These are phyloP conservation scores for Pyrenophora graminea DNA, from an alignment of 2,329 filamentous ascomycete species.

Conservation along the genomic window DNA sequence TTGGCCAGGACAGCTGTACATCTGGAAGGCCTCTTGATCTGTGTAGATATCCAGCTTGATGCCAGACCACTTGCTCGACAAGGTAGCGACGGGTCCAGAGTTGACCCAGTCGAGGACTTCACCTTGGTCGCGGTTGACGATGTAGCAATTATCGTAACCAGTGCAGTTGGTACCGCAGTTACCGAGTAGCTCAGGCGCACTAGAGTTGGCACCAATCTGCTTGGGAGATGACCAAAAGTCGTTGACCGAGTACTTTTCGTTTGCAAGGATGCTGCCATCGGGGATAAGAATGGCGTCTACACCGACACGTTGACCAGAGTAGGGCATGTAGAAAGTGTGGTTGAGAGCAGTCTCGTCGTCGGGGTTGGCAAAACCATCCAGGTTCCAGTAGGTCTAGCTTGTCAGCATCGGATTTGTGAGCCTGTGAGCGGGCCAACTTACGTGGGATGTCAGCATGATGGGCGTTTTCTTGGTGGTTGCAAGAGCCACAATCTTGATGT, in stretches of 20 bases:
- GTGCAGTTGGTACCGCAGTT: constrained; percentile 83
- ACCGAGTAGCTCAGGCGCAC: constrained; percentile 63
- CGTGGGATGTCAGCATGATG: constrained; percentile 77
- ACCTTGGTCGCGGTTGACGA: constrained; percentile 65
- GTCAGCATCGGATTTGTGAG: constrained; percentile 1
- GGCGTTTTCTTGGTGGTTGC: constrained; percentile 76
- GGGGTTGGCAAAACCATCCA: constrained; percentile 77
- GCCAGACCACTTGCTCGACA: constrained; percentile 76
- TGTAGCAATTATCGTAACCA: constrained; percentile 80
- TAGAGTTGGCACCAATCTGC: constrained; percentile 72
- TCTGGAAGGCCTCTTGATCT: constrained; percentile 85
- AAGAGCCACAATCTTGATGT: constrained; percentile 72
- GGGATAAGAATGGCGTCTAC: constrained; percentile 62
- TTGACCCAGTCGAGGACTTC: constrained; percentile 67
- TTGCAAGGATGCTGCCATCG: constrained; percentile 66
- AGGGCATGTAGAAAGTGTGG: constrained; percentile 74
- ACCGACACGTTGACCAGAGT: constrained; percentile 69
- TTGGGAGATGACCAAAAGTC: constrained; percentile 85
- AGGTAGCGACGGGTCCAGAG: constrained; percentile 62
- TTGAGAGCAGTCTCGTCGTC: constrained; percentile 68
- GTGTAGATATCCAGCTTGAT: constrained; percentile 81
- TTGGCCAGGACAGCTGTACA: constrained; percentile 81
- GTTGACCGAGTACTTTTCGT: constrained; percentile 69
- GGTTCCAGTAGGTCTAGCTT: constrained; percentile 75
- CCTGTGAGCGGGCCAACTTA: constrained; percentile 40